These are phyloP conservation scores for Phoma sp. DNA, from an alignment of 2,329 filamentous ascomycete species.

Conservation along the genomic window DNA sequence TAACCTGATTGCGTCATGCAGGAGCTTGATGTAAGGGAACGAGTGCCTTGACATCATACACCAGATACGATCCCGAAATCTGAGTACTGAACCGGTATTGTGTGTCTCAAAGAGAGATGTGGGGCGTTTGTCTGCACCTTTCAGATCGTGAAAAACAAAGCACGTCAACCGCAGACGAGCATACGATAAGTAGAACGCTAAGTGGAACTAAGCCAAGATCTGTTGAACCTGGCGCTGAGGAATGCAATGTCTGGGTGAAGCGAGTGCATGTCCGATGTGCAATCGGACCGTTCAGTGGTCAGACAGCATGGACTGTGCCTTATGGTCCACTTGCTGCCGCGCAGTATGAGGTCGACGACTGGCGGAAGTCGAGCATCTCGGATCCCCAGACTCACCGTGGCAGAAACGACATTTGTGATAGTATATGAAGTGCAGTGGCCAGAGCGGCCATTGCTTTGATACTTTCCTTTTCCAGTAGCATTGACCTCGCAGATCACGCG, in stretches of 20 bases:
- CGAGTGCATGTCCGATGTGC: neutral
- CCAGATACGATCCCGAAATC: too few species aligned
- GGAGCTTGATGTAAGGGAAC: too few species aligned
- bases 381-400: conserved; percentile 16
- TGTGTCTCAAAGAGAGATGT: neutral
- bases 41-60: too few species aligned
- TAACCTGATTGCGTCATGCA: too few species aligned
- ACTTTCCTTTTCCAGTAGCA: neutral
- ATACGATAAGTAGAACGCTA: conserved; percentile 1
- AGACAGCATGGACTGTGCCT: neutral
- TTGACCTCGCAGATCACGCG: neutral
- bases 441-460: neutral
- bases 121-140: too few species aligned
- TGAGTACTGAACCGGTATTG: too few species aligned
- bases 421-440: conserved; percentile 12
- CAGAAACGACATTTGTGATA: neutral
- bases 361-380: conserved; percentile 1
- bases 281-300: conserved; percentile 4
- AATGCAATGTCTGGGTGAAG: neutral
- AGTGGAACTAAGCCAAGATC: neutral
- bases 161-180: neutral
- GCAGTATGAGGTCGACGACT: too few species aligned
- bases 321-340: too few species aligned
- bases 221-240: neutral
- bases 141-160: too few species aligned